Evolutionary conservation across 2,329 filamentous ascomycete genomes (phyloP), one percentile per base, ranked within the genome.

Genomic region (Cyphellophora europaea): DNA sequence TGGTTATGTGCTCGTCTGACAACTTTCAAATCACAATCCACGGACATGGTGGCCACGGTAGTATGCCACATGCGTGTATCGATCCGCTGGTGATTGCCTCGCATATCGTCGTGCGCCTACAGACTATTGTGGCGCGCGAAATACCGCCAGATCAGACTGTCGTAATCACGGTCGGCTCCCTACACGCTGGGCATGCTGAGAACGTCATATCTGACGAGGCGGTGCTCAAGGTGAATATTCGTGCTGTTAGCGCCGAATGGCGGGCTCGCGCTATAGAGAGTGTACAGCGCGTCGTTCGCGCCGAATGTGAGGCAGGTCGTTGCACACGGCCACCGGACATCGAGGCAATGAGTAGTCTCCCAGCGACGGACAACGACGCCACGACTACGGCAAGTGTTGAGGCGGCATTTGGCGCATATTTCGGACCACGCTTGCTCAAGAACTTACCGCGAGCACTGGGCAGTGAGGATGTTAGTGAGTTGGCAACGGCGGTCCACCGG

Each of bases 11-110:
- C 5, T 61, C 62, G 13, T 58, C 61, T 2, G 63, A 67, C 41
- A 61, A 52, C 23, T 50, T 64, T 48, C 67, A 63, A 32, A 61
- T 77, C 12, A 74, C 67, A 0, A 59, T 79, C n/a, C 66, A 64
- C 45, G 74, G 74, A 3, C 63, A 71, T 8, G 72, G 72, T 36
- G 71, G 72, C 0, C 74, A 79, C 47, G 74, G 69, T 1, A 69
- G 63, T 1, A 66, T 66, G 49, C 74, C 74, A 0, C 67, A 77
- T 47, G 56, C 60, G 18, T 66, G 66, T 1, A 61, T 77, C 18
- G 74, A 79, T 45, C 74, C 74, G 0, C 69, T 73, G 4, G 57
- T 78, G 2, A 65, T 76, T 44, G 74, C 74, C 8, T 64, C 69
- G 1, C 62, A 65, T 42, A 67, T 72, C 5, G 66, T 78, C 5